A percentile compares a stretch with the other conserved stretches of the same genome.
These are phyloP conservation scores for Cyclotella baltica DNA, from an alignment of 108 stramenopile species.

Conservation along the genomic window DNA sequence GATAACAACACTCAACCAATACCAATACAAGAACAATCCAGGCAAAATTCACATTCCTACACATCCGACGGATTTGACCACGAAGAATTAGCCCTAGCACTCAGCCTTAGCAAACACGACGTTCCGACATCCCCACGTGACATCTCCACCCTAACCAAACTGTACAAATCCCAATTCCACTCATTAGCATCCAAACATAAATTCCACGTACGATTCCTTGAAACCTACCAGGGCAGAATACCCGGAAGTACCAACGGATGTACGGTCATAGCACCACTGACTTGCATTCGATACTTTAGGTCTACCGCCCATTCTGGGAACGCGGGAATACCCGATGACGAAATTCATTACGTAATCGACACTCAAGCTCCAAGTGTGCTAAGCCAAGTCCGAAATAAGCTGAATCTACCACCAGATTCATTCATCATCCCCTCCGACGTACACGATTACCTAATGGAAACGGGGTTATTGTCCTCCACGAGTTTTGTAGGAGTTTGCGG, in stretches of 20 bases:
- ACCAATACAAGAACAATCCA: neutral
- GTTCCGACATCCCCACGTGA: neutral
- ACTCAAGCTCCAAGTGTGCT: conserved; percentile 56
- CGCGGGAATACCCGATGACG: conserved; percentile 57
- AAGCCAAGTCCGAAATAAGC: conserved; percentile 54
- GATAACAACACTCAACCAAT: neutral
- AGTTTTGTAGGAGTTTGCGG: conserved; percentile 71
- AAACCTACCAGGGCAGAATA: conserved; percentile 81
- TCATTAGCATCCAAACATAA: conserved; percentile 31
- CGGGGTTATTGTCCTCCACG: conserved; percentile 48
- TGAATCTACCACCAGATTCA: conserved; percentile 58
- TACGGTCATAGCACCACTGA: conserved; percentile 75
- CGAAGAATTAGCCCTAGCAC: conserved; percentile 54
- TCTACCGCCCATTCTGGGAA: conserved; percentile 9
- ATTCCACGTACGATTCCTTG: conserved; percentile 56
- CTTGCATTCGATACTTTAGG: conserved; percentile 66
- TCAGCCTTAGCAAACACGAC: conserved; percentile 48
- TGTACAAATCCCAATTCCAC: conserved; percentile 64
- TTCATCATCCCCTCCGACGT: conserved; percentile 79
- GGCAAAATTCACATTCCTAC: neutral
- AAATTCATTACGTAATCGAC: conserved; percentile 65
- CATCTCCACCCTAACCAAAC: conserved; percentile 35
- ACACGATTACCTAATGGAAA: conserved; percentile 68
- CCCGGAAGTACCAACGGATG: conserved; percentile 72
- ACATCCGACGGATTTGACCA: conserved; percentile 18